Conservation (phyloP, 768 basidiomycete genomes). For the Suillus discolor region DNA sequence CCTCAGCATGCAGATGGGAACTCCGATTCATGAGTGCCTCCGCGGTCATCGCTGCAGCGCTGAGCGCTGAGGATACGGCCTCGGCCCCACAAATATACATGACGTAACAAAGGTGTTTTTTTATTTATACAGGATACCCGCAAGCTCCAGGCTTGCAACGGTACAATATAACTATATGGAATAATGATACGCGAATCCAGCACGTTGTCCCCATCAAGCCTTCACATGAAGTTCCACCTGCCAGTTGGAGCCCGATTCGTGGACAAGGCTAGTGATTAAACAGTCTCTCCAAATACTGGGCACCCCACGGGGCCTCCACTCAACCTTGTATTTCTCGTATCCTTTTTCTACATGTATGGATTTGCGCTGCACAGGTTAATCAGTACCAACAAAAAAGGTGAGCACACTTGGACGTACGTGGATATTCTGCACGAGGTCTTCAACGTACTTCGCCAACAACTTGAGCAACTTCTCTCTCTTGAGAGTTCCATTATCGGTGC, state of each 20-base stretch:
- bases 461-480: slow-evolving; percentile 35
- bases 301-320: slow-evolving; percentile 16
- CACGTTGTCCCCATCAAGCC: slow-evolving; percentile 10
- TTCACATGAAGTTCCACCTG: slow-evolving; percentile 43
- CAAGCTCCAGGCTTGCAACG: slow-evolving; percentile 20
- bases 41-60: not conserved
- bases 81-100: not conserved
- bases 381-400: not conserved
- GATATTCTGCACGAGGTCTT: slow-evolving; percentile 33
- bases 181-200: slow-evolving; percentile 4
- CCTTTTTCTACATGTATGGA: slow-evolving; percentile 35
- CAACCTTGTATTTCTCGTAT: slow-evolving; percentile 41
- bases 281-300: slow-evolving; percentile 33
- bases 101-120: not conserved
- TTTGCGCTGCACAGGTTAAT: slow-evolving; percentile 23
- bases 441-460: slow-evolving; percentile 31
- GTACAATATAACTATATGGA: slow-evolving; percentile 11
- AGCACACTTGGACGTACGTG: slow-evolving; percentile 27
- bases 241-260: slow-evolving; percentile 45
- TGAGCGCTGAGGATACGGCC: not conserved
- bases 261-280: slow-evolving; percentile 41
- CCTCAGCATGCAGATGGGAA: slow-evolving; percentile 2
- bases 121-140: slow-evolving; percentile 3
- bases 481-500: slow-evolving; percentile 35
- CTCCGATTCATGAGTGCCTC: not conserved